Base-by-base conservation (phyloP, 805 yeast genomes). In the Metschnikowia corniflorae region DNA sequence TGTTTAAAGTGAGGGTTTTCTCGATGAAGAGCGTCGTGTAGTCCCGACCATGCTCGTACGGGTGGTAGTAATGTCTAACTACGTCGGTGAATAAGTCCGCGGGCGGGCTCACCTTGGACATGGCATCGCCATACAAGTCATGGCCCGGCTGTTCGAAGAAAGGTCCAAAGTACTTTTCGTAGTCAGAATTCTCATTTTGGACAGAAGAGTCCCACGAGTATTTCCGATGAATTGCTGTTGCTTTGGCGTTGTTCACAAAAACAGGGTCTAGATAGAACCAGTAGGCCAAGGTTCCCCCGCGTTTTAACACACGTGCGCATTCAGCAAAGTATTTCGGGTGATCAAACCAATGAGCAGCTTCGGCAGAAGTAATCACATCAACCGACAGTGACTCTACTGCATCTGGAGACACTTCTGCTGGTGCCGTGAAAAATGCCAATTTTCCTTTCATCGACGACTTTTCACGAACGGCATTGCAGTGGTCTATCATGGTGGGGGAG, bases 321-420 rank as follows among this genome's bases (percentile, higher is more conserved):
- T 75, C 77, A 5, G 57, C 49, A 53, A 77, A 78, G 54, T 80
- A 81, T 19, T 47, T 46, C 0, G 64, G 61, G 40, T 75, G 80
- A 38, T 81, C 70, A 39, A 86, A 74, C 95, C 96, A 88, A 59
- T 88, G 96, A n/a, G 74, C 77, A 40, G 88, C 82, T 54, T 88
- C 88, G 0, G 89, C 95, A n/a, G 81, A 84, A 2, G 87, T 73
- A 10, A 86, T 65, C 49, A 86, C 42, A 53, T 83, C 94, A 6
- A 78, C 74, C 0, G 75, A 55, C 7, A 49, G 39, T 4, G 44
- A 33, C 2, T 31, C 28, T 2, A 60, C 49, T 2, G 30, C 32
- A 2, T 9, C 10, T 2, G 68, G 65, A 1, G 54, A 44, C 9
- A 37, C 19, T 33, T 62, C 68, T 3, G 56, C 66, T 1, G 57